Evolutionary conservation across 495 filamentous ascomycete genomes (phyloP).

Genomic region (Aspergillus steynii): DNA sequence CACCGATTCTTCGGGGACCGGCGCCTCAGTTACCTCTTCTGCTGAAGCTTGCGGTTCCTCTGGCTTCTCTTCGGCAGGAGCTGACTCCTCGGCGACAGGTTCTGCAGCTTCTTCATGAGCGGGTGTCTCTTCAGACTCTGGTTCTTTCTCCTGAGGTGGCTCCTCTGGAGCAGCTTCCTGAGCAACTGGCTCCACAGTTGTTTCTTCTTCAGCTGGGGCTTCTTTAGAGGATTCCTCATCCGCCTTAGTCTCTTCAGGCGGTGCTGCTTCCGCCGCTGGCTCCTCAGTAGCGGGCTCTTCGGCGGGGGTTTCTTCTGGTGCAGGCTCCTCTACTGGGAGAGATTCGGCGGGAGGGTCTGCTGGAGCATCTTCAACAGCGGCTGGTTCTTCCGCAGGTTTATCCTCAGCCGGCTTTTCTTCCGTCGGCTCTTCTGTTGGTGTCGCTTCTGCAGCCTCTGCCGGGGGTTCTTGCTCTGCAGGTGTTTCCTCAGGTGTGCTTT

Average conservation of each 20-base stretch:
- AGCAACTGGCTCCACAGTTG: conserved; percentile 5
- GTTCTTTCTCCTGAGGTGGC: conserved; percentile 10
- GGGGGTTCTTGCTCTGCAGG: conserved; percentile 15
- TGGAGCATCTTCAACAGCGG: conserved; percentile 8
- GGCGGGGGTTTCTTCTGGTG: conserved; percentile 12
- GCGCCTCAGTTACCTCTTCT: conserved; percentile 10
- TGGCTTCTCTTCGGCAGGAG: conserved; percentile 13
- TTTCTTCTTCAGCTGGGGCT: conserved; percentile 6
- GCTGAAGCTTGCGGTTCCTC: conserved; percentile 8
- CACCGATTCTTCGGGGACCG: conserved; percentile 13
- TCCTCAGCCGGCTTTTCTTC: conserved; percentile 7
- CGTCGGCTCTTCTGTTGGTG: not conserved
- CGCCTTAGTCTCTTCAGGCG: conserved; percentile 5
- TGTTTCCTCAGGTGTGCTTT: conserved; percentile 1
- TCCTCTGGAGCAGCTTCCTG: conserved; percentile 14
- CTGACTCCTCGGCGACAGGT: not conserved
- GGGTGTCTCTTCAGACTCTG: conserved; percentile 11
- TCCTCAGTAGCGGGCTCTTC: conserved; percentile 5
- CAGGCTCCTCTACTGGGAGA: conserved; percentile 9
- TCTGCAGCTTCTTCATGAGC: conserved; percentile 6
- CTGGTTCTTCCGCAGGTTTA: conserved; percentile 13
- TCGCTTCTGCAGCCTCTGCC: conserved; percentile 15
- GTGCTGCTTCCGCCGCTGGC: not conserved
- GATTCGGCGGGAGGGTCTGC: conserved; percentile 11
- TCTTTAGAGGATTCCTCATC: conserved; percentile 8